Evolutionary conservation across 1,139 yeast genomes (phyloP).

Genomic region (Suhomyces terraborum): DNA sequence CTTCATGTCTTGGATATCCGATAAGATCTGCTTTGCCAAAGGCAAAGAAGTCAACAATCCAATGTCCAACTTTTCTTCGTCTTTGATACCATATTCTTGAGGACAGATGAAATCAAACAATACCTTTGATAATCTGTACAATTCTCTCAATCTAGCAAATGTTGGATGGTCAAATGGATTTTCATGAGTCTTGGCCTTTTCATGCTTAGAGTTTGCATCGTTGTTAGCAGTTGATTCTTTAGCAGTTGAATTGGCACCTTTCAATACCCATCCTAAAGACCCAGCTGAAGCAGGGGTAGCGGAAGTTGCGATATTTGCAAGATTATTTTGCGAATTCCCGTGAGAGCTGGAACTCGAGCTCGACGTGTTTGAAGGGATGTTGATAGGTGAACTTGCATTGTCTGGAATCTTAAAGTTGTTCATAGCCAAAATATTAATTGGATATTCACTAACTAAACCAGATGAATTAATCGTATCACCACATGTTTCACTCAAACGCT

Average conservation of each 20-base stretch:
- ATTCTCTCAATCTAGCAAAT: conserved; percentile 78
- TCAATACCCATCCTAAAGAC: conserved; percentile 73
- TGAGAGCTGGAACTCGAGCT: conserved; percentile 5
- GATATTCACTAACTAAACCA: conserved; percentile 73
- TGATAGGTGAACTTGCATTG: conserved; percentile 16
- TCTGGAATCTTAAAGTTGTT: conserved; percentile 65
- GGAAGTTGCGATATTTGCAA: conserved; percentile 28
- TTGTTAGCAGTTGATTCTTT: conserved; percentile 27
- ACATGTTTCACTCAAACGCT: conserved; percentile 38
- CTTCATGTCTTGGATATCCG: conserved; percentile 79
- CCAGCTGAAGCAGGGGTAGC: conserved; percentile 56
- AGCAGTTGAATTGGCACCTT: conserved; percentile 43
- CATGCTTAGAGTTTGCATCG: conserved; percentile 25
- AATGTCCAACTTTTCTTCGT: conserved; percentile 92
- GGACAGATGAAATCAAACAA: conserved; percentile 97
- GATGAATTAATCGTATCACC: conserved; percentile 60
- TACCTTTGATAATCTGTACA: conserved; percentile 87
- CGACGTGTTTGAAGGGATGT: conserved; percentile 7
- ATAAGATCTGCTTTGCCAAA: conserved; percentile 81
- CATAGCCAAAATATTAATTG: conserved; percentile 77
- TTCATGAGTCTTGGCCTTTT: conserved; percentile 30
- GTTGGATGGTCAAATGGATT: conserved; percentile 83
- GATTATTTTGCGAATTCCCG: conserved; percentile 31
- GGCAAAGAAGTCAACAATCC: conserved; percentile 94
- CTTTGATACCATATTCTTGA: conserved; percentile 97